Conservation (phyloP, 1,284 basidiomycete genomes). For the Irpex lacteus region DNA sequence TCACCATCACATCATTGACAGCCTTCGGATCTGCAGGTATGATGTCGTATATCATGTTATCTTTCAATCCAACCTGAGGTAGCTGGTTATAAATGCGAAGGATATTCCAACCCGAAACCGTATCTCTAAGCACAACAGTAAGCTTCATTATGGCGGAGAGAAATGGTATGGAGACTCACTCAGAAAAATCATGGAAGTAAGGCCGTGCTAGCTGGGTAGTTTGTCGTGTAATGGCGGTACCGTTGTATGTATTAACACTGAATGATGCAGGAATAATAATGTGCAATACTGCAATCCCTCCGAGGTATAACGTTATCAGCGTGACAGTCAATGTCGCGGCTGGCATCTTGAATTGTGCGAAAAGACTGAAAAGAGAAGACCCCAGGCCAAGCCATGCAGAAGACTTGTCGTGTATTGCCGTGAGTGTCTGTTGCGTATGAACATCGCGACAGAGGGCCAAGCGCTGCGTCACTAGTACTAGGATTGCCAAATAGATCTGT, state of each 20-base stretch:
- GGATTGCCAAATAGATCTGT: neutral
- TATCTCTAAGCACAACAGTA: neutral
- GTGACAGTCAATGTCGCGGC: neutral
- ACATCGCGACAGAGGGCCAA: neutral
- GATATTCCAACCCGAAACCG: neutral
- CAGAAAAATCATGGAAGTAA: neutral
- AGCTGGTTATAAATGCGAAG: neutral
- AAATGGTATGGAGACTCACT: too few relatives aligned
- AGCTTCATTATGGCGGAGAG: too few relatives aligned
- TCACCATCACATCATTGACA: neutral
- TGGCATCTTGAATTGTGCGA: neutral
- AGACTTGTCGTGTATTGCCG: neutral
- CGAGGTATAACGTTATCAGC: neutral
- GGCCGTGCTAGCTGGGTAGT: neutral
- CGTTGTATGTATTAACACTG: neutral
- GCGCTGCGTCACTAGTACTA: neutral
- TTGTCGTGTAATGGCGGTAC: neutral
- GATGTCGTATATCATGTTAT: slow-evolving; percentile 11
- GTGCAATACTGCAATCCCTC: neutral
- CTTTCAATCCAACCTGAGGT: neutral
- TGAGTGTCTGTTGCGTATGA: neutral
- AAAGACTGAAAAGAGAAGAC: neutral
- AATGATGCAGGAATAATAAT: slow-evolving; percentile 1
- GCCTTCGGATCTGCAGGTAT: neutral
- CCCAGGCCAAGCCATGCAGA: neutral